These are phyloP conservation scores for Hyaloscypha hepaticicola DNA, from an alignment of 495 filamentous ascomycete genomes.

Conservation along the genomic window DNA sequence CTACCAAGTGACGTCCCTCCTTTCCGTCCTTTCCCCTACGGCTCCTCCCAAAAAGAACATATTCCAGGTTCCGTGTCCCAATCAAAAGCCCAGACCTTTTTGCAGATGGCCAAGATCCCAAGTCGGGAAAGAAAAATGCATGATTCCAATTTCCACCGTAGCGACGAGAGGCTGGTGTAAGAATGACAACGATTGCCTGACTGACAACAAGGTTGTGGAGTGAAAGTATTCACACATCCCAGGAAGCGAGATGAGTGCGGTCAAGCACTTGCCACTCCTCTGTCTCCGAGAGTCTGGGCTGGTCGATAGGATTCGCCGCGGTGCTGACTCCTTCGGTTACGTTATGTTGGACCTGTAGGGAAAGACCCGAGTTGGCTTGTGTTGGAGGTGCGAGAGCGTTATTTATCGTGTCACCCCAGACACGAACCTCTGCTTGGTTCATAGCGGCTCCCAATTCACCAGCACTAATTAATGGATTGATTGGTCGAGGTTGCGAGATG, in stretches of 20 bases:
- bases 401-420: neutral
- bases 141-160: too few species aligned
- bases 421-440: neutral
- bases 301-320: neutral
- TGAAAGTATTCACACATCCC: neutral
- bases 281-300: neutral
- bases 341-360: neutral
- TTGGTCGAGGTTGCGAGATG: neutral
- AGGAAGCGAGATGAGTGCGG: neutral
- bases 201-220: too few species aligned
- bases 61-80: too few species aligned
- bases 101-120: too few species aligned
- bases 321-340: neutral
- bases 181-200: neutral
- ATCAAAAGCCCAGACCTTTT: too few species aligned
- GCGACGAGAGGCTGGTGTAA: too few species aligned
- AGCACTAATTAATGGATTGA: too few species aligned
- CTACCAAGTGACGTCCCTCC: too few species aligned
- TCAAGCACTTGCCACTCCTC: neutral
- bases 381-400: neutral
- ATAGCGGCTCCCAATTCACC: neutral
- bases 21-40: too few species aligned
- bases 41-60: too few species aligned
- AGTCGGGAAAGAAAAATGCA: too few species aligned
- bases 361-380: neutral